Evolutionary conservation across 768 basidiomycete genomes (phyloP).

Genomic region (Terana coerulea): DNA sequence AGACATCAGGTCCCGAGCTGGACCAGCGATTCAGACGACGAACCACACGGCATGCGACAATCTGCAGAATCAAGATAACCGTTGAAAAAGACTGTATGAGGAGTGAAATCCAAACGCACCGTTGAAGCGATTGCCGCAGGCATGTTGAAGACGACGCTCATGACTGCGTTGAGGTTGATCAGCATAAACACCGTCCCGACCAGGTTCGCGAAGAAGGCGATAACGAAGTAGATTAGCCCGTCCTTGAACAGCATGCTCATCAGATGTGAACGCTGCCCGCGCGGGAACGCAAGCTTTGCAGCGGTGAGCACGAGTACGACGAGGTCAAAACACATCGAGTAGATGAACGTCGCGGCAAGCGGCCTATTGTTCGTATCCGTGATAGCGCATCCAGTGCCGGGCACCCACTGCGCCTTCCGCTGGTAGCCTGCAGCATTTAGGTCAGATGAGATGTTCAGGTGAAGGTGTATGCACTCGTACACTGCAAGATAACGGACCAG

Average conservation of each 20-base stretch:
- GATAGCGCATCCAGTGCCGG: constrained; percentile 51
- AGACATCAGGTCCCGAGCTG: constrained; percentile 42
- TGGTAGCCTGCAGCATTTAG: constrained; percentile 44
- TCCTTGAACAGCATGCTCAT: constrained; percentile 65
- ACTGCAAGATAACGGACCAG: constrained; percentile 69
- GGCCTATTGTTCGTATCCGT: constrained; percentile 56
- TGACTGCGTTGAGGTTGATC: constrained; percentile 58
- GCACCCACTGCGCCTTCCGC: constrained; percentile 54
- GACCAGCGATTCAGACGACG: constrained; percentile 62
- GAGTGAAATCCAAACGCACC: constrained; percentile 32
- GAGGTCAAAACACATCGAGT: constrained; percentile 73
- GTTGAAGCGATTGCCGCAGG: constrained; percentile 69
- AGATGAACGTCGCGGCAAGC: constrained; percentile 69
- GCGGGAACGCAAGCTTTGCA: constrained; percentile 46
- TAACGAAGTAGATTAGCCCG: constrained; percentile 70
- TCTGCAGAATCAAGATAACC: constrained; percentile 33
- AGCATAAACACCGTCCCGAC: constrained; percentile 58
- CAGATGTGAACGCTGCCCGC: constrained; percentile 39
- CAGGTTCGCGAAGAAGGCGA: constrained; percentile 52
- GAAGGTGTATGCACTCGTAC: constrained; percentile 25
- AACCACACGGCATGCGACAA: constrained; percentile 61
- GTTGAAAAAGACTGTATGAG: background rate
- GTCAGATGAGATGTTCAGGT: background rate
- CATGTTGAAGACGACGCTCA: constrained; percentile 73
- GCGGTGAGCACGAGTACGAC: constrained; percentile 55